Evolutionary conservation across 805 yeast genomes (phyloP), one percentile per base, ranked within the genome.

Genomic region (Saccharomycopsis lassenensis): DNA sequence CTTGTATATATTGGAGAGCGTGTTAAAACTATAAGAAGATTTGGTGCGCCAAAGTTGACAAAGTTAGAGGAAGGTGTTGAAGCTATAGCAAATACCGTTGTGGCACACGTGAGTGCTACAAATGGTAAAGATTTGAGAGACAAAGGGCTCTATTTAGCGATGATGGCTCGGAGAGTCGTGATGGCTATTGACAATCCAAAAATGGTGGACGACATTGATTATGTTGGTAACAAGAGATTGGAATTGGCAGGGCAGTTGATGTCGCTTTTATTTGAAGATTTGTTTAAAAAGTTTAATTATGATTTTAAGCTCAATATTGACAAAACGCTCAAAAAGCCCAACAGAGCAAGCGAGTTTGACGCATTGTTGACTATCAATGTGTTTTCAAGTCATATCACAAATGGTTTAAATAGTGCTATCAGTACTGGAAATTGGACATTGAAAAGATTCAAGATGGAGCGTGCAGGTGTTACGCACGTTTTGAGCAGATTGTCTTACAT

Each of bases 381-480:
- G 35, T 95, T 89, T 56, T 81, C 95, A 4, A 83, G 83, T 51
- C 86, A 87, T 52, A 87, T 91, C 47, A 85, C 98, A 10, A 80
- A 81, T 53, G 98, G 98, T 21, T 64, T 91, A 58, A 87, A 86
- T 55, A 71, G 97, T 52, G 96, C 99, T 29, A 91, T 91, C 32
- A 87, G 97, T 11, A 91, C 99, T 0, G 99, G 99, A 49, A 91
- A 91, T 57, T 91, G 99, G 99, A 85, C 96, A 2, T 69, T 91
- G 53, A 91, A 91, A 61, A 81, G 99, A 63, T 91, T 91, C 67
- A 89, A 87, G 77, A 91, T 91, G 99, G 98, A 91, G 61, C 74
- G 98, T 44, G 98, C 98, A 0, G 98, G 98, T 62, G 98, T 91
- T 35, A 91, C 98, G 3, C 98, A 91, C 56, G 96, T 91, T 26